phyloP scores from a whole-genome alignment of 2,329 filamentous ascomycete species.

The Claviceps citrina region DNA sequence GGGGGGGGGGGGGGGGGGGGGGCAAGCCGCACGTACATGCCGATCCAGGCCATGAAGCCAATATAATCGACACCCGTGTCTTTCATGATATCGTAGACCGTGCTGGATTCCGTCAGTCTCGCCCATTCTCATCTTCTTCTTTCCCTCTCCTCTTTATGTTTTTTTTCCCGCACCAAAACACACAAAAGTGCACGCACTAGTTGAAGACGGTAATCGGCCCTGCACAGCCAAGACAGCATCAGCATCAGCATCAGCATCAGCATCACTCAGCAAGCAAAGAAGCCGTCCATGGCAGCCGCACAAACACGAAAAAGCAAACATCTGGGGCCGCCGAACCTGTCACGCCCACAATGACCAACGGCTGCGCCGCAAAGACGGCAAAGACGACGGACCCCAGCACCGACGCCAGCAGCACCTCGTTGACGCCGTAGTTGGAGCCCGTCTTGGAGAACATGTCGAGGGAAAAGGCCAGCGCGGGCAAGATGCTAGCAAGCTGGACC shows the following conservation, averaged over 20 bases:
- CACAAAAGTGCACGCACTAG: conserved; percentile 36
- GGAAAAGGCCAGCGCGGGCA: conserved; percentile 77
- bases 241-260: background rate
- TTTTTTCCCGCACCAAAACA: too few relatives aligned
- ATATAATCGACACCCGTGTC: conserved; percentile 68
- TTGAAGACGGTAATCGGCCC: conserved; percentile 89
- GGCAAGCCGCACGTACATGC: conserved; percentile 36
- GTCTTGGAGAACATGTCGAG: conserved; percentile 90
- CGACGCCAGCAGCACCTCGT: conserved; percentile 76
- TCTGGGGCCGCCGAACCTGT: conserved; percentile 39
- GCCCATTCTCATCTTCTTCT: too few relatives aligned
- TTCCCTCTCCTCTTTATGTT: too few relatives aligned
- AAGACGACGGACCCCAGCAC: conserved; percentile 75
- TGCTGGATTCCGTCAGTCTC: conserved; percentile 26
- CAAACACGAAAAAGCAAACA: background rate
- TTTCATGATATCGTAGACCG: conserved; percentile 75
- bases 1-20: too few relatives aligned
- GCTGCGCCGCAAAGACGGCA: conserved; percentile 63
- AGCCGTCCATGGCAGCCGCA: too few relatives aligned
- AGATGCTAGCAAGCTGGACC: conserved; percentile 40
- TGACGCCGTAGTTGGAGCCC: conserved; percentile 70
- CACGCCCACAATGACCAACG: conserved; percentile 79
- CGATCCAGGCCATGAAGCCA: conserved; percentile 84
- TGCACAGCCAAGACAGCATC: conserved; percentile 11
- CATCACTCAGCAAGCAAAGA: too few relatives aligned